Conservation (phyloP, 306 rosid genomes). For the Boehmeria nivea region DNA sequence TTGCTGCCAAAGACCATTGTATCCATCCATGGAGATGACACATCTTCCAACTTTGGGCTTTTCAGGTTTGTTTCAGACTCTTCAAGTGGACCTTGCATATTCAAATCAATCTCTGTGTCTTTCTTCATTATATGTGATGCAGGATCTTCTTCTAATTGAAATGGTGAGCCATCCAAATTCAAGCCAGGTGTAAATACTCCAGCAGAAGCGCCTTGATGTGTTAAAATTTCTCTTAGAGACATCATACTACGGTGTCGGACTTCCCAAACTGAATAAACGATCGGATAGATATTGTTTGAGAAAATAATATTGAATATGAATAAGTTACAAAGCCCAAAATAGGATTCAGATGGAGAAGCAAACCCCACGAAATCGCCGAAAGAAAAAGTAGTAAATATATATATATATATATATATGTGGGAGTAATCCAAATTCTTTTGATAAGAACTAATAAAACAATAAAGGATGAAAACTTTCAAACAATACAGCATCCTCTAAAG, state of each 20-base stretch:
- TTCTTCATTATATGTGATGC: conserved; percentile 46
- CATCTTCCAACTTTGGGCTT: conserved; percentile 68
- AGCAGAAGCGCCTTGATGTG: conserved; percentile 92
- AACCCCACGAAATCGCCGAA: no score
- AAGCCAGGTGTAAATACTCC: conserved; percentile 59
- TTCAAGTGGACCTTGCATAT: conserved; percentile 49
- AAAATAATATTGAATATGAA: not conserved
- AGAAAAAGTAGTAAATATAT: no score
- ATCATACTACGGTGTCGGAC: conserved; percentile 93
- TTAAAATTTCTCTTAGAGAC: conserved; percentile 93
- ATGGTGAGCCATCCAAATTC: conserved; percentile 31
- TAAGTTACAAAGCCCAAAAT: not conserved
- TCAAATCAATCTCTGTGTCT: conserved; percentile 79
- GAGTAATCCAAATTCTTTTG: no score
- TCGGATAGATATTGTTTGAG: conserved; percentile 13
- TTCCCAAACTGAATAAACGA: conserved; percentile 68
- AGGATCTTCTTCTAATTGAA: conserved; percentile 50
- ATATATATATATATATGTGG: no score
- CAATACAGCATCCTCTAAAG: no score
- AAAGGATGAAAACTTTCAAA: no score
- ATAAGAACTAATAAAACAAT: no score
- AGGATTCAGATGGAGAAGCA: no score
- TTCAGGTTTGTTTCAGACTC: conserved; percentile 52
- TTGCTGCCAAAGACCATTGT: conserved; percentile 37
- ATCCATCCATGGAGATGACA: no score